phyloP scores from a whole-genome alignment of 2,329 filamentous ascomycete genomes.

The Colletotrichum orbiculare region DNA sequence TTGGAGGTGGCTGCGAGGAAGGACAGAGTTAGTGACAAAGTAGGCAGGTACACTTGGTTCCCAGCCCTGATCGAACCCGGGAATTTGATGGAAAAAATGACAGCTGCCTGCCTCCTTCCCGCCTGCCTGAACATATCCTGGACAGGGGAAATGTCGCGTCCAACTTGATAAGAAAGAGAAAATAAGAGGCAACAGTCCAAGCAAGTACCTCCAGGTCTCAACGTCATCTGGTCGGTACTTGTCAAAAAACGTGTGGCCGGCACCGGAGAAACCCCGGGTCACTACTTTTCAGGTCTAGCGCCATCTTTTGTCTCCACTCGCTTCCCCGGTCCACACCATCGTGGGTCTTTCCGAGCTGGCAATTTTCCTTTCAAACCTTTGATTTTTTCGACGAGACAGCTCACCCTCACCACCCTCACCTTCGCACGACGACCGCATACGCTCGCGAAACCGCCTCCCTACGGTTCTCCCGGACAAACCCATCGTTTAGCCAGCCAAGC shows the following conservation, averaged over 20 bases:
- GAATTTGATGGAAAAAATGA: too few relatives aligned
- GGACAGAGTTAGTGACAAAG: too few relatives aligned
- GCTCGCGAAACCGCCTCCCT: slow-evolving; percentile 28
- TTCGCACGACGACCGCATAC: slow-evolving; percentile 34
- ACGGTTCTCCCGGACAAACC: slow-evolving; percentile 34
- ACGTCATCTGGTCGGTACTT: slow-evolving; percentile 33
- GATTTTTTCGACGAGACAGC: slow-evolving; percentile 39
- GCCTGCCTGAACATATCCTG: too few relatives aligned
- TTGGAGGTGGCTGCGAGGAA: too few relatives aligned
- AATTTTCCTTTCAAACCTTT: slow-evolving; percentile 40
- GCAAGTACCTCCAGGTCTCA: slow-evolving; percentile 3
- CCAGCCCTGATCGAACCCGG: too few relatives aligned
- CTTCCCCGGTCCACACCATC: slow-evolving; percentile 37
- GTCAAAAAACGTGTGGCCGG: slow-evolving; percentile 31
- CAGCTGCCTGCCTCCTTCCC: too few relatives aligned
- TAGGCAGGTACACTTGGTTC: too few relatives aligned
- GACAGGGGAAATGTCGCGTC: too few relatives aligned
- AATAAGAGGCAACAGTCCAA: not conserved
- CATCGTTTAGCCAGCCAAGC: slow-evolving; percentile 38
- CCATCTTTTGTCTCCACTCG: slow-evolving; percentile 14
- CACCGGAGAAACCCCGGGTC: slow-evolving; percentile 33
- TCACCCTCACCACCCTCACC: slow-evolving; percentile 36
- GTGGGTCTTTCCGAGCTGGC: slow-evolving; percentile 38
- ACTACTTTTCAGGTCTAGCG: slow-evolving; percentile 8
- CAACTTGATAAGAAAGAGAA: not conserved